Percentiles rank a stretch among this genome's conserved stretches.
These are phyloP conservation scores for Penicillium crustosum DNA, from an alignment of 2,329 filamentous ascomycete species.

Conservation along the genomic window DNA sequence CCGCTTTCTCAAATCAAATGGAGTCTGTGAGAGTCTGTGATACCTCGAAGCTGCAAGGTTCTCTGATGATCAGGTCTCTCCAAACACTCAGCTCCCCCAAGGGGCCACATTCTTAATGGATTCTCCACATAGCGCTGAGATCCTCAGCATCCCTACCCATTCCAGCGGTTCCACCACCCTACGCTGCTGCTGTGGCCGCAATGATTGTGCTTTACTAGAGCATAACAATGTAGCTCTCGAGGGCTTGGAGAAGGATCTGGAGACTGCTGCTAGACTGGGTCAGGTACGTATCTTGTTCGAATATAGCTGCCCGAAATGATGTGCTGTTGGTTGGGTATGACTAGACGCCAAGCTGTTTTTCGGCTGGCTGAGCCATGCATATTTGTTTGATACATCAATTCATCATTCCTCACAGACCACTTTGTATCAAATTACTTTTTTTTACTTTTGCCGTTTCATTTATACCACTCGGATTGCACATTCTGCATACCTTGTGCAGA, in stretches of 20 bases:
- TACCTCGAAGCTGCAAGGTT: constrained; percentile 7
- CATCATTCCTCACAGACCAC: constrained; percentile 18
- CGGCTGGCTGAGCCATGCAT: constrained; percentile 21
- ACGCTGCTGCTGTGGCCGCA: constrained; percentile 80
- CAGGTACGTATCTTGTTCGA: constrained; percentile 68
- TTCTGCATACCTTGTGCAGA: background rate
- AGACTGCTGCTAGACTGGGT: constrained; percentile 80
- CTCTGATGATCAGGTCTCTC: constrained; percentile 9
- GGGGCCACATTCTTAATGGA: constrained; percentile 37
- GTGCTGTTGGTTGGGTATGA: constrained; percentile 7
- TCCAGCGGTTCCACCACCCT: constrained; percentile 29
- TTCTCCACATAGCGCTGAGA: constrained; percentile 27
- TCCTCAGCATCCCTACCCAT: constrained; percentile 36
- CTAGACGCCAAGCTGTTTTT: constrained; percentile 3
- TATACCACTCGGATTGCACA: background rate
- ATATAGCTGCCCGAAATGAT: constrained; percentile 3
- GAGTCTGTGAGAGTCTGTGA: constrained; percentile 3
- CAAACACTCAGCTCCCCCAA: constrained; percentile 24
- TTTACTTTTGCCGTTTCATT: background rate
- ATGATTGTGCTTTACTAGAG: constrained; percentile 75
- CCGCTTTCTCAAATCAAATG: constrained; percentile 8
- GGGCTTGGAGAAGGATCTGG: constrained; percentile 82
- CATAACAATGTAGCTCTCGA: constrained; percentile 78
- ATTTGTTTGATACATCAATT: constrained; percentile 24
- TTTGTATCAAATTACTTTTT: constrained; percentile 7